These are phyloP conservation scores for Penicillium sp. DNA, from an alignment of 2,329 filamentous ascomycete genomes.

Conservation along the genomic window DNA sequence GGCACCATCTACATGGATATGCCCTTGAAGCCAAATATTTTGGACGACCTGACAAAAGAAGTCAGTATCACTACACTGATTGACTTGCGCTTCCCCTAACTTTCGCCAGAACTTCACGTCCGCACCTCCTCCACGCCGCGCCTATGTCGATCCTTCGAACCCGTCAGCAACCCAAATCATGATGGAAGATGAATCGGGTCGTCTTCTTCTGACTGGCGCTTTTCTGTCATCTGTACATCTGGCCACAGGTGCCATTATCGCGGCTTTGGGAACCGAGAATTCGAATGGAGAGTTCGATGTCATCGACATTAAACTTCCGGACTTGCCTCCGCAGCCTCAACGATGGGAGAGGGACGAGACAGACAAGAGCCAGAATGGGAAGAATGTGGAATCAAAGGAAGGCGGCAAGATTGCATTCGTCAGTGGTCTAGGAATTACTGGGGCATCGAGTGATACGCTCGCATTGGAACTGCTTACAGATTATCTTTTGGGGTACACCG, in stretches of 20 bases:
- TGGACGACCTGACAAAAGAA: slow-evolving; percentile 93
- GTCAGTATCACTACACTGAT: slow-evolving; percentile 47
- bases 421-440: slow-evolving; percentile 82
- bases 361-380: slow-evolving; percentile 40
- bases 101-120: slow-evolving; percentile 75
- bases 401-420: slow-evolving; percentile 74
- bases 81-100: slow-evolving; percentile 13
- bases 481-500: slow-evolving; percentile 81
- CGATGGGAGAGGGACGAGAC: slow-evolving; percentile 67
- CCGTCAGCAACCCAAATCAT: slow-evolving; percentile 63
- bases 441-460: slow-evolving; percentile 70
- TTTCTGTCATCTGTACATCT: slow-evolving; percentile 67
- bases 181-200: slow-evolving; percentile 93
- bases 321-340: slow-evolving; percentile 75
- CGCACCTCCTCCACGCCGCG: slow-evolving; percentile 71
- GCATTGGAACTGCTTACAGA: slow-evolving; percentile 77
- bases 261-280: slow-evolving; percentile 94
- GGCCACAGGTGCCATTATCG: slow-evolving; percentile 89
- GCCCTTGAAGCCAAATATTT: slow-evolving; percentile 90
- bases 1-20: slow-evolving; percentile 98
- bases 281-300: slow-evolving; percentile 88
- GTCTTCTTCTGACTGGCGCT: slow-evolving; percentile 73
- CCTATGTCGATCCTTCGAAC: slow-evolving; percentile 63
- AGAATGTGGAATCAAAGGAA: slow-evolving; percentile 43
- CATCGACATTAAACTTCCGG: slow-evolving; percentile 83